Evolutionary conservation across 78 protist genomes (phyloP).

Genomic region (Cavenderia fasciculata): DNA sequence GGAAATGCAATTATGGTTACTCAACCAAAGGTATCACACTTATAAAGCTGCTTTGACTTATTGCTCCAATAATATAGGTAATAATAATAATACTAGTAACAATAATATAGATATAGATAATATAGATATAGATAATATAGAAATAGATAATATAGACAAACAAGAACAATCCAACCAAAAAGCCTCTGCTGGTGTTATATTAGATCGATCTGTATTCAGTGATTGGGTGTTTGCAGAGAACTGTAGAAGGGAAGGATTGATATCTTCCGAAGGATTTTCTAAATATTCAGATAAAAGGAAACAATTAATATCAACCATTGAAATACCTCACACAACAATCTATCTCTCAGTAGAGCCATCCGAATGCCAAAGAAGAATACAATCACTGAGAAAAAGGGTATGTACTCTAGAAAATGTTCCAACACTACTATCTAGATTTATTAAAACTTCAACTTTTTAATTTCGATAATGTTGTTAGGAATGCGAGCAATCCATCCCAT

Average conservation of each 20-base stretch:
- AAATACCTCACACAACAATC: slow-evolving; percentile 72
- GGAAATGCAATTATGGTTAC: slow-evolving; percentile 84
- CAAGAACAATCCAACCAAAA: no score
- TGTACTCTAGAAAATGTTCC: neutral
- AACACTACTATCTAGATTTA: neutral
- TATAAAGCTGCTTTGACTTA: slow-evolving; percentile 47
- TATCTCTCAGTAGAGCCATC: slow-evolving; percentile 73
- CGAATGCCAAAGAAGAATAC: slow-evolving; percentile 77
- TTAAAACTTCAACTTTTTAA: neutral
- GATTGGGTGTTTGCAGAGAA: slow-evolving; percentile 89
- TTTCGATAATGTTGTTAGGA: neutral
- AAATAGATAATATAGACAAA: no score
- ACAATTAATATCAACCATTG: slow-evolving; percentile 17
- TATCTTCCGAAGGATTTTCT: slow-evolving; percentile 58
- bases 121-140: no score
- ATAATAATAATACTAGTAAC: neutral
- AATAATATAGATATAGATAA: neutral
- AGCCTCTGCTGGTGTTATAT: slow-evolving; percentile 66
- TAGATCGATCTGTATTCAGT: slow-evolving; percentile 88
- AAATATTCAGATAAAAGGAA: slow-evolving; percentile 43
- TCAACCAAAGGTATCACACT: slow-evolving; percentile 74
- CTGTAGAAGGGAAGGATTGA: slow-evolving; percentile 74
- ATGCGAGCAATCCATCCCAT: slow-evolving; percentile 83
- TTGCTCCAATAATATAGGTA: neutral
- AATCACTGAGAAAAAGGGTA: slow-evolving; percentile 64